Base-by-base conservation (phyloP, 2,329 filamentous ascomycete genomes). In the Botrytis porri region DNA sequence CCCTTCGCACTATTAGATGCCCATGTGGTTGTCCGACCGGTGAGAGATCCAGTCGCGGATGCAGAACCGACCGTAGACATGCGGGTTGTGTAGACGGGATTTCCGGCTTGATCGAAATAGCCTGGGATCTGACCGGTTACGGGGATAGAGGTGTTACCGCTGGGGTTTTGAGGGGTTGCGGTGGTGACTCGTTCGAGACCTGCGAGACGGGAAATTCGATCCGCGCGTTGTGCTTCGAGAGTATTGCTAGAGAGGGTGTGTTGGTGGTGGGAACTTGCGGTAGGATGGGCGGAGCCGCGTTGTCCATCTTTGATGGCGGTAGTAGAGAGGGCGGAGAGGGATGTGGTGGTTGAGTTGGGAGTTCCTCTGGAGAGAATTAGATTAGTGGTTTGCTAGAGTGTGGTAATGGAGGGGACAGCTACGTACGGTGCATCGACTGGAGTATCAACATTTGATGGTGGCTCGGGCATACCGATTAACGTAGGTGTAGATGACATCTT, bases 271-370 rank as follows among this genome's bases (percentile, higher is more conserved):
- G 88, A 82, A 81, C 88, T 83, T 78, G 86, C 82, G 73, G 87
- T 85, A 72, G 90, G 87, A 41, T 90, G 88, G 41, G 91, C 87
- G 80, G 94, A 90, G 76, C 95, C 95, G 74, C 94, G 93, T 80
- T 98, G 94, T 78, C 95, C 95, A 81, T 98, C 95, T 83, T 98
- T 97, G 86, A 97, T 97, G 69, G 95, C 95, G 20, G 94, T 96
- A 29, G 95, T 98, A 25, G 94, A 97, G 65, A 98, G 88, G 59
- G 94, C 91, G 39, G 94, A 97, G 79, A 98, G 91, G 69, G 94
- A 97, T 20, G 95, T 98, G 5, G 93, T 97, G 59, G 93, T 92
- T 77, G 94, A 97, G 77, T 96, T 98, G 4, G 95, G 95, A 4
- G 95, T 98, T 79, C 95, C 95, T 76, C 94, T 97, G 76, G 32